Evolutionary conservation across 2,329 filamentous ascomycete genomes (phyloP).

Genomic region (Phialophora verrucosa): DNA sequence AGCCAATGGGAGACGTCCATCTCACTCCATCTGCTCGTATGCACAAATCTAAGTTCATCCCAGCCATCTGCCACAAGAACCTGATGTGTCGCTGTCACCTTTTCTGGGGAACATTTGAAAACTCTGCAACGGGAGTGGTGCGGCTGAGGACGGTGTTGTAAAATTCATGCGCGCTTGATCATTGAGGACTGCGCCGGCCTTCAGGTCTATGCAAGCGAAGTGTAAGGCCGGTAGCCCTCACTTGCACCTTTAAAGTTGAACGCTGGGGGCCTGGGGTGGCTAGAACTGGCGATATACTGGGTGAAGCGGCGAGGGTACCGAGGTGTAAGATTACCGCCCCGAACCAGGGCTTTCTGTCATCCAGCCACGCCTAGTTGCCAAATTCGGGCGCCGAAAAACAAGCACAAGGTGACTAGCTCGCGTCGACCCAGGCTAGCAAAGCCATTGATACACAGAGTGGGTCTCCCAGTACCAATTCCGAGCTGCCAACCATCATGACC

Average conservation of each 20-base stretch:
- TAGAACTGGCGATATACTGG: background rate
- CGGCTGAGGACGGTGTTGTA: conserved; percentile 3
- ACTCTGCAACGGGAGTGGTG: background rate
- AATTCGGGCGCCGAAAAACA: conserved; percentile 39
- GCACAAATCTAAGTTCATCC: background rate
- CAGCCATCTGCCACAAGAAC: conserved; percentile 1
- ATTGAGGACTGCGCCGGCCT: conserved; percentile 12
- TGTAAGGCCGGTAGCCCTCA: background rate
- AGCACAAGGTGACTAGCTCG: conserved; percentile 14
- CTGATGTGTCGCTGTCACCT: background rate
- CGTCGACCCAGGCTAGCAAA: conserved; percentile 22
- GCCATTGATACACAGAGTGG: conserved; percentile 31
- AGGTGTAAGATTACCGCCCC: conserved; percentile 30
- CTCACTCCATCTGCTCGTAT: background rate
- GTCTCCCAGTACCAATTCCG: conserved; percentile 17
- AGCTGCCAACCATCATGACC: conserved; percentile 30
- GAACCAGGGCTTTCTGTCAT: conserved; percentile 28
- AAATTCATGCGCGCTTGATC: background rate
- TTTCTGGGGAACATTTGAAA: background rate
- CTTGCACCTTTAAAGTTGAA: background rate
- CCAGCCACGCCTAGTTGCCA: conserved; percentile 29
- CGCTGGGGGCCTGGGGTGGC: conserved; percentile 1
- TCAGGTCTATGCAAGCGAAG: background rate
- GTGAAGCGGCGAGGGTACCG: conserved; percentile 14
- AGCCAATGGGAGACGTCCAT: background rate